Evolutionary conservation across 106 monocot species (phyloP).

Genomic region (Amphibolis antarctica): DNA sequence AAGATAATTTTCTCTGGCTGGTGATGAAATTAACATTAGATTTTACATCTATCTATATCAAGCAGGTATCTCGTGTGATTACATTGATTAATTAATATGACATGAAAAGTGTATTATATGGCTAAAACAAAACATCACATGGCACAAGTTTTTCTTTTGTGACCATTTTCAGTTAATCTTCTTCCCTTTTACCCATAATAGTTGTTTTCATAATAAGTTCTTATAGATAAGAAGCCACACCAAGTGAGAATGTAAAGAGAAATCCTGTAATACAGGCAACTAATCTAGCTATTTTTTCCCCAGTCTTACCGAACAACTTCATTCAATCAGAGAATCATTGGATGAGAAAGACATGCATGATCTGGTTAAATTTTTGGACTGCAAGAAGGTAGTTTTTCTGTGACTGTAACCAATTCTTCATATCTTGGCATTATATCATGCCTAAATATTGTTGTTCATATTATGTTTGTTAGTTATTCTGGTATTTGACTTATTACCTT

Average conservation of each 20-base stretch:
- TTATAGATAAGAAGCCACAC: neutral
- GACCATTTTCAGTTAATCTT: neutral
- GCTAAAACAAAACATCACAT: too few relatives aligned
- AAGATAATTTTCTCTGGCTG: too few relatives aligned
- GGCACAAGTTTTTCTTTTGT: too few relatives aligned
- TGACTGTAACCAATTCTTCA: neutral
- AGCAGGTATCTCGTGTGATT: too few relatives aligned
- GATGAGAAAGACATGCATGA: constrained; percentile 38
- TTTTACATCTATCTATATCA: too few relatives aligned
- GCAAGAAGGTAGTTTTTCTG: constrained; percentile 58
- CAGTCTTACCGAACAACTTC: constrained; percentile 78
- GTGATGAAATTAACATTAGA: too few relatives aligned
- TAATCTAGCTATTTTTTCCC: constrained; percentile 6
- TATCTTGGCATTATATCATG: neutral
- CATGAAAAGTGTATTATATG: too few relatives aligned
- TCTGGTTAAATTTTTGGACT: constrained; percentile 47
- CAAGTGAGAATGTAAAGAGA: neutral
- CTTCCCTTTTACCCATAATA: neutral
- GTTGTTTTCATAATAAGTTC: neutral
- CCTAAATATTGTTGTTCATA: too few relatives aligned
- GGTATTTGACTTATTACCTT: too few relatives aligned
- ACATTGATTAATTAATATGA: too few relatives aligned
- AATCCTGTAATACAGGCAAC: neutral
- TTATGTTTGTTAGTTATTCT: too few relatives aligned
- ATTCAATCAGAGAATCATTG: constrained; percentile 78